These are phyloP conservation scores for Eucalyptus regnans DNA, from an alignment of 345 rosid genomes.

Conservation along the genomic window DNA sequence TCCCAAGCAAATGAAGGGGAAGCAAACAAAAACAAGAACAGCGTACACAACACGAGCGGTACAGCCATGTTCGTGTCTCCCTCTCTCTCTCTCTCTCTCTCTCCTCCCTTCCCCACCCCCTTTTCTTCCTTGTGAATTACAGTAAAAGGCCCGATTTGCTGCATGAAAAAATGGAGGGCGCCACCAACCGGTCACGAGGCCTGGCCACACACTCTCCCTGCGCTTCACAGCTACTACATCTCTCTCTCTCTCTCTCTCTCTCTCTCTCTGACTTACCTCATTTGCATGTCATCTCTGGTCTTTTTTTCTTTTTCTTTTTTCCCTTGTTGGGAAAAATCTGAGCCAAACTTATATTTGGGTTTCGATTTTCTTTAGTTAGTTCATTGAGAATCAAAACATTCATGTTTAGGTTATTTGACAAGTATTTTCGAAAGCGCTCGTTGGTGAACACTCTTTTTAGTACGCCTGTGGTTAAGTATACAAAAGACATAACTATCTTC, in stretches of 20 bases:
- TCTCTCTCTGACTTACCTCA: neutral
- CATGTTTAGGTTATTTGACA: neutral
- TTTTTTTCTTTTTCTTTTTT: neutral
- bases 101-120: neutral
- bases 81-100: neutral
- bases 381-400: neutral
- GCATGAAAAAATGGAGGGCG: slow-evolving; percentile 45
- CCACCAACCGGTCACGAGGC: neutral
- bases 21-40: neutral
- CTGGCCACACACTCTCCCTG: neutral
- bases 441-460: neutral
- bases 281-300: neutral
- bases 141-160: slow-evolving; percentile 24
- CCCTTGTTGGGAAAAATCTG: neutral
- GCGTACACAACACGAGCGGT: neutral
- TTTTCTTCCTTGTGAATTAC: neutral
- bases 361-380: neutral
- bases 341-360: neutral
- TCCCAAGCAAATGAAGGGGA: neutral
- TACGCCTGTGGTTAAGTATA: neutral
- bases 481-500: neutral
- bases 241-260: neutral
- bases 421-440: neutral
- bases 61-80: neutral
- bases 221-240: neutral